Conservation (phyloP, 331 rosid genomes). For the Saraca asoca region DNA sequence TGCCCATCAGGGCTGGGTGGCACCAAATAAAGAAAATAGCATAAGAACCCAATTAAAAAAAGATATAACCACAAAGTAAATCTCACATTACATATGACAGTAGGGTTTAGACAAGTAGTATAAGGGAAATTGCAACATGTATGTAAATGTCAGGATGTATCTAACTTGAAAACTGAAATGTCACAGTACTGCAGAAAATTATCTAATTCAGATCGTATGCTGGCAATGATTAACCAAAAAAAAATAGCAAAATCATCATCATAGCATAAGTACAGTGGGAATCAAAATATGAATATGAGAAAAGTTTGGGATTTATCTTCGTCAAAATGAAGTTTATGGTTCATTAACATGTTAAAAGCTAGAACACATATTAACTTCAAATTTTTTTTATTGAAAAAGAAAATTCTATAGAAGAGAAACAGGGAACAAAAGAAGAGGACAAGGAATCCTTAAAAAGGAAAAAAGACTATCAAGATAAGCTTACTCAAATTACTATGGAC, state of each 20-base stretch:
- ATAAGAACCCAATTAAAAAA: conserved; percentile 37
- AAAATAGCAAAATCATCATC: neutral
- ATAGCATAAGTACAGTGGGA: conserved; percentile 6
- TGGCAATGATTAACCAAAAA: neutral
- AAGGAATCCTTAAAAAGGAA: too few species aligned
- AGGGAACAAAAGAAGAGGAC: too few species aligned
- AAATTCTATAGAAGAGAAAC: too few species aligned
- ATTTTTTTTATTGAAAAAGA: too few species aligned
- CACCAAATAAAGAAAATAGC: conserved; percentile 43
- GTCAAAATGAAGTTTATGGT: neutral
- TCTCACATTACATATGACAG: neutral
- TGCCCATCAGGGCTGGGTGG: conserved; percentile 76
- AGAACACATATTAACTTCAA: too few species aligned
- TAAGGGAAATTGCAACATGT: conserved; percentile 11
- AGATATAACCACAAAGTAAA: conserved; percentile 27
- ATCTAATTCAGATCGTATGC: conserved; percentile 11
- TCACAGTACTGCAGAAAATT: conserved; percentile 16
- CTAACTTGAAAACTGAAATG: conserved; percentile 12
- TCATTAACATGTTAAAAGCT: neutral
- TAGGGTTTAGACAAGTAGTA: neutral
- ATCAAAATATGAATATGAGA: conserved; percentile 15
- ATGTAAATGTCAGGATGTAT: neutral
- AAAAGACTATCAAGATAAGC: too few species aligned
- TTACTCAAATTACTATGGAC: too few species aligned
- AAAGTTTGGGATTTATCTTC: neutral